Percentiles rank a stretch among this genome's conserved stretches.
Conservation (phyloP, 1,284 basidiomycete species). For the Cutaneotrichosporon dermatis region DNA sequence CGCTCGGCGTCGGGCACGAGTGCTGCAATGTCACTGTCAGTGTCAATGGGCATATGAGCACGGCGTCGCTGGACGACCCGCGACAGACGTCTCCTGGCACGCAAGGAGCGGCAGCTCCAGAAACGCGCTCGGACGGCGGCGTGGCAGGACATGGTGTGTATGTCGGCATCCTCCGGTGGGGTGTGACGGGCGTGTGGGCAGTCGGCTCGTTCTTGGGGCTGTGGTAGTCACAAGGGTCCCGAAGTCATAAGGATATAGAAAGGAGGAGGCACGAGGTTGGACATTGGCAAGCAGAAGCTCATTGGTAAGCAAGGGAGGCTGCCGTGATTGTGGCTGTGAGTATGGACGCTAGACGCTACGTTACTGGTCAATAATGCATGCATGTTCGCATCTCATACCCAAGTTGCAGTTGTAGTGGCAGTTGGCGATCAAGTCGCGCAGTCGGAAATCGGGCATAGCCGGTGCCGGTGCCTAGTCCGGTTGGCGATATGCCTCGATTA, state of each 20-base stretch:
- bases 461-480: background rate
- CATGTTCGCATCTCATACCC: background rate
- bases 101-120: conserved; percentile 50
- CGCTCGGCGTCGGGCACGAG: background rate
- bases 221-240: conserved; percentile 23
- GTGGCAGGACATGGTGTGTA: conserved; percentile 52
- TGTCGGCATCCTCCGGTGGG: conserved; percentile 47
- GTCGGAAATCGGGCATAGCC: background rate
- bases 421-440: no score
- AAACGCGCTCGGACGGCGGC: conserved; percentile 43
- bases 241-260: no score
- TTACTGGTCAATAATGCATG: background rate
- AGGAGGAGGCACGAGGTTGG: no score
- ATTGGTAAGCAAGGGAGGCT: no score
- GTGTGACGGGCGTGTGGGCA: conserved; percentile 39
- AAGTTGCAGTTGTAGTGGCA: background rate
- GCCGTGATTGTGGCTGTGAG: no score
- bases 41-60: conserved; percentile 23
- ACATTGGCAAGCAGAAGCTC: no score
- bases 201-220: conserved; percentile 41
- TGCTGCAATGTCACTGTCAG: no score
- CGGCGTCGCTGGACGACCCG: conserved; percentile 33
- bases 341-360: no score
- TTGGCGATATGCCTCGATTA: background rate
- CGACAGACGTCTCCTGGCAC: conserved; percentile 46